Base-by-base conservation (phyloP, 2,329 filamentous ascomycete genomes). In the Ophiocordyceps australis region DNA sequence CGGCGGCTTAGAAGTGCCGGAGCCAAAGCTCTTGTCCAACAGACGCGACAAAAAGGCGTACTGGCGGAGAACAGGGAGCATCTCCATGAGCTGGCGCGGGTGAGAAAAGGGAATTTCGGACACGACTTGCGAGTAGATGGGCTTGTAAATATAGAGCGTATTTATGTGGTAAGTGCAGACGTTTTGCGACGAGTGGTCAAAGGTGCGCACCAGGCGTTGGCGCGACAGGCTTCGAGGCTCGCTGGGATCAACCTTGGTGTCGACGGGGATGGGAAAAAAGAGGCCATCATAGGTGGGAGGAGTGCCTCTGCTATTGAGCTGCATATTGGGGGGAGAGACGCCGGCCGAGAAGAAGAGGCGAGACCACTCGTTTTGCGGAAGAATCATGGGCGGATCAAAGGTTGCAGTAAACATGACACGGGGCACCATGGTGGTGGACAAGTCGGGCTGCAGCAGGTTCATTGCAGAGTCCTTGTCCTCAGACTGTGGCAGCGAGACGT, bases 71-170 rank as follows among this genome's bases (percentile, higher is more conserved):
- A 63, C 56, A 1, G 80, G 78, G n/a, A 91, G 57, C 41, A 85
- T 68, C 27, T 67, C 62, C 6, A 85, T 54, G 4, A 91, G 53
- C 41, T 91, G 79, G 25, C 71, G 65, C 0, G 81, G 81, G 39
- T 91, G 81, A 3, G 70, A 68, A 40, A 91, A 86, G 0, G 78
- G 71, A 17, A 89, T 56, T 28, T 74, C 68, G 1, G 63, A 65
- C 7, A 91, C 46, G 4, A 60, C 57, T 29, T 73, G 65, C 0
- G 73, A 75, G 36, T 75, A 81, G 7, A 82, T 77, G 3, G 70
- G 65, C 45, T 80, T 81, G 28, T 77, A 69, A 12, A 82, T 65
- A 34, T 69, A 70, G 2, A 89, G 56, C 0, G 62, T 69, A 40
- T 75, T 78, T 9, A 49, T 45, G 37, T 74, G 65, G 25, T 38